phyloP scores from a whole-genome alignment of 805 yeast genomes.

The Saturnispora ahearnii region DNA sequence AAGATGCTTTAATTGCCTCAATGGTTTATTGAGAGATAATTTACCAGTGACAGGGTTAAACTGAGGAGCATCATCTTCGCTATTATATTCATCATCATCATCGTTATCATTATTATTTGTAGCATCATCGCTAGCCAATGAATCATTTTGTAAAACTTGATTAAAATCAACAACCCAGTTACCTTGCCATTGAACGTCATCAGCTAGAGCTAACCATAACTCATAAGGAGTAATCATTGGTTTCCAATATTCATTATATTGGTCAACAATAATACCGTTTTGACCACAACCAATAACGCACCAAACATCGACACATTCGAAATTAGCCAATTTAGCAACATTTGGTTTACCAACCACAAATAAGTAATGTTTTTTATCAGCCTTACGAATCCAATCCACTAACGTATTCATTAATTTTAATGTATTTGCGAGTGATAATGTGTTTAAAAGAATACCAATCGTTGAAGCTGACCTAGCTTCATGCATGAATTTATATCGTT shows the following conservation, averaged over 20 bases:
- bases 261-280: slow-evolving; percentile 82
- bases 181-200: slow-evolving; percentile 83
- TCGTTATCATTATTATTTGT: slow-evolving; percentile 10
- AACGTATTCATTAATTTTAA: slow-evolving; percentile 55
- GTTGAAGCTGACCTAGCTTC: slow-evolving; percentile 88
- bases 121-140: slow-evolving; percentile 25
- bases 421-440: slow-evolving; percentile 73
- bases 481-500: slow-evolving; percentile 79
- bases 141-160: slow-evolving; percentile 37
- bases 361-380: slow-evolving; percentile 86
- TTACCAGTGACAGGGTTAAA: slow-evolving; percentile 86
- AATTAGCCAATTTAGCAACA: slow-evolving; percentile 93
- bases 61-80: slow-evolving; percentile 61
- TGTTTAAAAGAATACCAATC: slow-evolving; percentile 83
- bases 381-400: slow-evolving; percentile 49
- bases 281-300: slow-evolving; percentile 91
- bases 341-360: slow-evolving; percentile 98
- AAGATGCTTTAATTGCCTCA: slow-evolving; percentile 57
- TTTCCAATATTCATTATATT: slow-evolving; percentile 68
- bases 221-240: slow-evolving; percentile 95
- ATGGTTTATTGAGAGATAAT: slow-evolving; percentile 62
- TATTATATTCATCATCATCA: slow-evolving; percentile 13
- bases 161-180: slow-evolving; percentile 80
- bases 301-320: slow-evolving; percentile 92
- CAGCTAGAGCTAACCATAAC: slow-evolving; percentile 66